phyloP scores from a whole-genome alignment of 2,329 filamentous ascomycete genomes.

The Sclerotinia nivalis region DNA sequence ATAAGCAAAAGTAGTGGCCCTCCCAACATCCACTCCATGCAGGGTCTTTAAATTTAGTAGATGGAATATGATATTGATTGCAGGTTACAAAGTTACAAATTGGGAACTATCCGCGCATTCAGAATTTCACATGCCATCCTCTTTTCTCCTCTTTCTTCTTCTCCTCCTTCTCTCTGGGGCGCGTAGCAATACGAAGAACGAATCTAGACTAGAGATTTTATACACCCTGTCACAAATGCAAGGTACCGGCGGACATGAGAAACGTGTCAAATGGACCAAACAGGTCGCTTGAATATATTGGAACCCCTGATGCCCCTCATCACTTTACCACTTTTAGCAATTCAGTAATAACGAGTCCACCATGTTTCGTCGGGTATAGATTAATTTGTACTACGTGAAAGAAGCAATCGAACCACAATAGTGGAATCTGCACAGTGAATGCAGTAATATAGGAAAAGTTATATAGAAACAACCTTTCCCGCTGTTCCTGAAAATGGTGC shows the following conservation, averaged over 20 bases:
- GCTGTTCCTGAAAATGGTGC: background rate
- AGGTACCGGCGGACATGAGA: slow-evolving; percentile 1
- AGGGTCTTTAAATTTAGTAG: background rate
- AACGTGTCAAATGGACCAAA: background rate
- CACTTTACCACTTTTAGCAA: slow-evolving; percentile 5
- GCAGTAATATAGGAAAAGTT: background rate
- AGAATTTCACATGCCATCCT: background rate
- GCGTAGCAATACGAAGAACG: background rate
- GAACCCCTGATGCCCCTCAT: background rate
- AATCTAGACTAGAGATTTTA: background rate
- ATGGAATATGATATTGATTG: slow-evolving; percentile 9
- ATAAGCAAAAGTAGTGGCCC: background rate
- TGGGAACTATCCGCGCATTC: background rate
- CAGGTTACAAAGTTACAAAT: background rate
- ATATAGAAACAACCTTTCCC: background rate
- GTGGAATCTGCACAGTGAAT: background rate
- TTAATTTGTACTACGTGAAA: background rate
- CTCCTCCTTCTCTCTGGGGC: background rate
- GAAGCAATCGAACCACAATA: background rate
- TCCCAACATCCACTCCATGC: background rate
- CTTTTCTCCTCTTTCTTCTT: background rate
- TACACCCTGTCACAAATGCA: background rate
- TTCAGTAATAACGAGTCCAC: background rate
- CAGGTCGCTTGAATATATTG: slow-evolving; percentile 5
- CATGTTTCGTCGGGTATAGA: background rate